Evolutionary conservation across 768 basidiomycete species (phyloP), one percentile per base, ranked within the genome.

Genomic region (Podaxis sp.): DNA sequence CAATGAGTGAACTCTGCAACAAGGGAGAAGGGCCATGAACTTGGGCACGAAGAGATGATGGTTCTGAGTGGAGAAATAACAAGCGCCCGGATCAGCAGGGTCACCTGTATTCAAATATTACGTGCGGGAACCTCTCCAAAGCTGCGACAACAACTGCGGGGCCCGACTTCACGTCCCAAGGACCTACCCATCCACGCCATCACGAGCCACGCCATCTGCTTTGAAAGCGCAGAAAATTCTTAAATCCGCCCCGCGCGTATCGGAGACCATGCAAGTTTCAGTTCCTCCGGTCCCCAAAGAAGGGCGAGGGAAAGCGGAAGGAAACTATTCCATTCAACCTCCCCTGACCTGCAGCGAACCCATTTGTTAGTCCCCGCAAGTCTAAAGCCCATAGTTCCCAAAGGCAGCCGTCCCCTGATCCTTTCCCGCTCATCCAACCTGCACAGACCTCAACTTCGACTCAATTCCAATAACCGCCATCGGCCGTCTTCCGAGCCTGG

Each of bases 211-310:
- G 62, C 63, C 75, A 77, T 53, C 63, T 72, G 64, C 46, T 55
- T 73, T 71, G 57, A 66, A 70, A 55, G 67, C 73, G 52, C 59
- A 71, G 57, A 76, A 77, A 55, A 72, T 78, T 51, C 71, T 84
- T 46, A 72, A 83, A 24, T 77, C 82, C 8, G 80, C 77, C 63
- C 71, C 85, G n/a, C 88, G 86, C 63, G 69, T 78, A 12, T 73
- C 84, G 46, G 80, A 82, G 66, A 67, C 30, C 75, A 85, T 44
- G 72, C 80, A 12, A 77, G 82, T 0, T 88, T 83, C 67, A 93
- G 93, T 69, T 91, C 91, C 6, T 93, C 93, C 75, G 39, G 15
- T 92, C 91, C 38, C 91, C 92, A 65, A 93, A 92, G 77, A 84
- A 84, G 59, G 59, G 64, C 65, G 87, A 80, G 69, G 78, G 75